These are phyloP conservation scores for Clitoria ternatea DNA, from an alignment of 306 rosid species.

Conservation along the genomic window DNA sequence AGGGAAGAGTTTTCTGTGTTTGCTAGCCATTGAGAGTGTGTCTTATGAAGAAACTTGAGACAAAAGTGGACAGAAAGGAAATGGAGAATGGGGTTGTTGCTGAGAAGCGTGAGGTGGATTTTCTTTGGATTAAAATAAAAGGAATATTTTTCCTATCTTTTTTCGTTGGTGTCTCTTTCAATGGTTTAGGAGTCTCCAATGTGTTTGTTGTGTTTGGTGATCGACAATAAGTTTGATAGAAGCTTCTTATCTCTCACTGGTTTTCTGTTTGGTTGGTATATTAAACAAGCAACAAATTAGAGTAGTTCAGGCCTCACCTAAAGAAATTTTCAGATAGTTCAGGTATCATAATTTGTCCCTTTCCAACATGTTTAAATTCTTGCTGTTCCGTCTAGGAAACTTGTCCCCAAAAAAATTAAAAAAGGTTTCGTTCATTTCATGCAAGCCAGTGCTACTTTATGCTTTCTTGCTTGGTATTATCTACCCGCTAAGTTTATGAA, in stretches of 20 bases:
- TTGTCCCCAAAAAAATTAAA: neutral
- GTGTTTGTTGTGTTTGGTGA: conserved; percentile 54
- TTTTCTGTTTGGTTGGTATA: conserved; percentile 19
- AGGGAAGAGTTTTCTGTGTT: conserved; percentile 65
- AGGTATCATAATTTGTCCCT: neutral
- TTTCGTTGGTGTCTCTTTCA: conserved; percentile 42
- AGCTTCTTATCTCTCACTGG: conserved; percentile 14
- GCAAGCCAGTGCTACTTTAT: too few relatives aligned
- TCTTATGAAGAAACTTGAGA: conserved; percentile 6
- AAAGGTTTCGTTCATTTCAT: neutral
- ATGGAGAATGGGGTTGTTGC: conserved; percentile 21
- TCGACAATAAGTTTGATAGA: conserved; percentile 38
- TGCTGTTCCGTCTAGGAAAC: neutral
- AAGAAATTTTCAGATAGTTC: neutral
- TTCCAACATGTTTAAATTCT: neutral
- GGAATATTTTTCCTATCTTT: conserved; percentile 15
- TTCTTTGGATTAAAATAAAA: conserved; percentile 44
- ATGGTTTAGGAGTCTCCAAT: conserved; percentile 27
- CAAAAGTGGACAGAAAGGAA: conserved; percentile 1
- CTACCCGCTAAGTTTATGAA: too few relatives aligned
- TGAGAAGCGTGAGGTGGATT: conserved; percentile 24
- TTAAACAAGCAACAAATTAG: conserved; percentile 1
- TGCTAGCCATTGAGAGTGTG: conserved; percentile 39
- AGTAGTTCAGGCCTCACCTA: conserved; percentile 12
- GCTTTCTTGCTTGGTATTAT: too few relatives aligned